These are phyloP conservation scores for Cystofilobasidium bisporidii DNA, from an alignment of 768 basidiomycete genomes.

Conservation along the genomic window DNA sequence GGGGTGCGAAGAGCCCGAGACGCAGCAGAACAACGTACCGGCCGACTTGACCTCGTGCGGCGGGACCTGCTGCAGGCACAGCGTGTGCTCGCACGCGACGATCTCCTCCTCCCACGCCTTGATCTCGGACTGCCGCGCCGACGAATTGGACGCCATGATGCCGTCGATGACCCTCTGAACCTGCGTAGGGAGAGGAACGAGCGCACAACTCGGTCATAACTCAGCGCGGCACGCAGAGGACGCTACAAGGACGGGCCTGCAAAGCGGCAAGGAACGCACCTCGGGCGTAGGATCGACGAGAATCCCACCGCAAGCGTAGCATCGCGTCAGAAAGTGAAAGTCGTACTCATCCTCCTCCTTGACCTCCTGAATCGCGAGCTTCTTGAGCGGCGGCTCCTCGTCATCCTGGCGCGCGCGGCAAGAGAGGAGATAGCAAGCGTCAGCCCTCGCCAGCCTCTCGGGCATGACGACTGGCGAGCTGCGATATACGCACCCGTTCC, in stretches of 20 bases:
- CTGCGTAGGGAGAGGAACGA: slow-evolving; percentile 40
- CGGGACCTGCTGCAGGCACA: slow-evolving; percentile 48
- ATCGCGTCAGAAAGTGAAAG: slow-evolving; percentile 54
- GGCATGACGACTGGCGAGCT: slow-evolving; percentile 1
- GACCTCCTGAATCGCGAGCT: slow-evolving; percentile 68
- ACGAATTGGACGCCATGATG: slow-evolving; percentile 72
- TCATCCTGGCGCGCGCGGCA: slow-evolving; percentile 47
- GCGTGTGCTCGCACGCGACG: slow-evolving; percentile 68
- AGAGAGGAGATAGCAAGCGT: too few species aligned
- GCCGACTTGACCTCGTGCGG: slow-evolving; percentile 46
- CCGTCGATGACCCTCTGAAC: slow-evolving; percentile 53
- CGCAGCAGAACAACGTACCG: slow-evolving; percentile 41
- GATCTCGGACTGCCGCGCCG: slow-evolving; percentile 84
- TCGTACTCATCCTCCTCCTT: slow-evolving; percentile 84
- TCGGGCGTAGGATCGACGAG: slow-evolving; percentile 25
- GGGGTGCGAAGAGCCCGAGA: not conserved
- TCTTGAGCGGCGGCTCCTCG: slow-evolving; percentile 73
- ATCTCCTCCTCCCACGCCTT: slow-evolving; percentile 98
- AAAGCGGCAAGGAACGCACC: not conserved
- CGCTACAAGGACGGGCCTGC: not conserved
- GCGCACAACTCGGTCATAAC: too few species aligned
- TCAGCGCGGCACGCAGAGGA: not conserved
- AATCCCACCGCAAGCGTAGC: slow-evolving; percentile 58
- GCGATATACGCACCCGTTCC: slow-evolving; percentile 52
- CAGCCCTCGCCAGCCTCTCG: too few species aligned